Evolutionary conservation across 1,284 basidiomycete genomes (phyloP).

Genomic region (Leccinum fuscescens): DNA sequence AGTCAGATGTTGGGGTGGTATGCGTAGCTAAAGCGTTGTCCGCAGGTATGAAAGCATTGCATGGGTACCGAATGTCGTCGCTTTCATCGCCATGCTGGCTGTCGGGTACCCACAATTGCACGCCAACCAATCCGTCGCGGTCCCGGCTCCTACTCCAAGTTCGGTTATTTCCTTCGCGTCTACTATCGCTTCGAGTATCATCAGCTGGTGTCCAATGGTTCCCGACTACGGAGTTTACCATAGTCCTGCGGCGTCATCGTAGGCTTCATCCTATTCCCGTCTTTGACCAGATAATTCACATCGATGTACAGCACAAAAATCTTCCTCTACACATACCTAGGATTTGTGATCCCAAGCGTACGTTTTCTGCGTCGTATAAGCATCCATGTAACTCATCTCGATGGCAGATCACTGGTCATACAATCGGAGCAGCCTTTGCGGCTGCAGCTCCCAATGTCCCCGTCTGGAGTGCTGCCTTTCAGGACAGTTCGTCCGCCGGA

Average conservation of each 20-base stretch:
- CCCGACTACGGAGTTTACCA: slow-evolving; percentile 65
- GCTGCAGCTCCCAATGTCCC: slow-evolving; percentile 56
- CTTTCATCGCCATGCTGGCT: slow-evolving; percentile 65
- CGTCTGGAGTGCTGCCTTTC: slow-evolving; percentile 56
- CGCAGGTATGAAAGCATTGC: slow-evolving; percentile 52
- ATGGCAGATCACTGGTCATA: slow-evolving; percentile 52
- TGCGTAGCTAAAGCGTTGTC: not conserved
- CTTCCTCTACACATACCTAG: slow-evolving; percentile 66
- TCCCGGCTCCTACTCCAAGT: slow-evolving; percentile 32
- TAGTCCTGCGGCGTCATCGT: slow-evolving; percentile 48
- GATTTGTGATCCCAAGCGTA: slow-evolving; percentile 59
- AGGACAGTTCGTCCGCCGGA: slow-evolving; percentile 51
- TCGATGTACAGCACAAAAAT: slow-evolving; percentile 40
- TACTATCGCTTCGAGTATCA: slow-evolving; percentile 41
- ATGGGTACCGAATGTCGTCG: slow-evolving; percentile 67
- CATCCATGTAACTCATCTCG: not conserved
- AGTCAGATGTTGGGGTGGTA: not conserved
- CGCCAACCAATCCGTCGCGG: slow-evolving; percentile 29
- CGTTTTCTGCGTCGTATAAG: slow-evolving; percentile 22
- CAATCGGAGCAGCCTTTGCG: slow-evolving; percentile 64
- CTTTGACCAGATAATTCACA: not conserved
- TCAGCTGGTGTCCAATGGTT: slow-evolving; percentile 55
- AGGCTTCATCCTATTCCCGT: slow-evolving; percentile 9
- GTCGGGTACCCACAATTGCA: slow-evolving; percentile 42
- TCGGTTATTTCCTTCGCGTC: slow-evolving; percentile 44